A percentile compares a stretch with the other conserved stretches of the same genome.
These are phyloP conservation scores for Puccinia hordei DNA, from an alignment of 1,284 basidiomycete species.

Conservation along the genomic window DNA sequence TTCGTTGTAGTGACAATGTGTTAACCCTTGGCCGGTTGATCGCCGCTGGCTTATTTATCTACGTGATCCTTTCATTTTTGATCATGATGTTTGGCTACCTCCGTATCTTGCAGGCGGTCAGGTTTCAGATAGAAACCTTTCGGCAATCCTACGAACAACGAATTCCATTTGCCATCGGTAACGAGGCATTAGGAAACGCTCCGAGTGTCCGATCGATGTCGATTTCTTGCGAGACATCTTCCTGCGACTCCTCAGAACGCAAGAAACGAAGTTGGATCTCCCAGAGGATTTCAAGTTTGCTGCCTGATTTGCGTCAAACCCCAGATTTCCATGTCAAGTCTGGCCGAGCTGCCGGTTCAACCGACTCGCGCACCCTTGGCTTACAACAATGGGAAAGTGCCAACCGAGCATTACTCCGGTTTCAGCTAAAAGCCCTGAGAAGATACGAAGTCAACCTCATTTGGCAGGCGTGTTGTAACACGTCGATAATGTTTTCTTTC, in stretches of 20 bases:
- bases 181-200: not conserved
- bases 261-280: not conserved
- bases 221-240: not conserved
- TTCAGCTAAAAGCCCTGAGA: not conserved
- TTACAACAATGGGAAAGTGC: not conserved
- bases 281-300: not conserved
- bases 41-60: not conserved
- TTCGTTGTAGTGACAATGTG: not conserved
- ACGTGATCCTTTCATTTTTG: not conserved
- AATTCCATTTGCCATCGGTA: not conserved
- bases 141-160: not conserved
- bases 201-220: not conserved
- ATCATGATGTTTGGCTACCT: constrained; percentile 14
- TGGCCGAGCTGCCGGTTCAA: not conserved
- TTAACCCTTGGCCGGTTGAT: not conserved
- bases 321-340: not conserved
- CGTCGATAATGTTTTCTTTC: not conserved
- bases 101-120: not conserved
- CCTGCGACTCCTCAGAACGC: not conserved
- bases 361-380: not conserved
- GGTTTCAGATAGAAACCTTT: not conserved
- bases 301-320: not conserved
- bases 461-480: constrained; percentile 8
- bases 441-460: constrained; percentile 5
- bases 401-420: not conserved